Evolutionary conservation across 441 rosid species (phyloP), one percentile per base, ranked within the genome.

Genomic region (Mallotus japonicus): DNA sequence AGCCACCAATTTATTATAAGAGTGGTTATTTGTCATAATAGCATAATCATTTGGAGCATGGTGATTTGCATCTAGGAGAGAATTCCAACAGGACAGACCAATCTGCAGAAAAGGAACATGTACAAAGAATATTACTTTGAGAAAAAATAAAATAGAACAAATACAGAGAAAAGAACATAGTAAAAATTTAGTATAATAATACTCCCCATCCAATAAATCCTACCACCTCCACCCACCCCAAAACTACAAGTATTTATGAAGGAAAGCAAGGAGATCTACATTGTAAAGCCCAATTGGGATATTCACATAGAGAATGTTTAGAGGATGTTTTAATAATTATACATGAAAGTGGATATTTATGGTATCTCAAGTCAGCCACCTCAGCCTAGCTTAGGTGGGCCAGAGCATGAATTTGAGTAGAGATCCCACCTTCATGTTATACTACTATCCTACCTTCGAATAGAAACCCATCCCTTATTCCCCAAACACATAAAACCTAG

Each of bases 31-130:
- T 79, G 89, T 85, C 87, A 79, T 87, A 56, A 75, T 60, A 55
- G 98, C 90, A 72, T 93, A 93, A 72, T 83, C 81, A 75, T 76
- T 78, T 16, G 98, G 94, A 61, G 97, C 86, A 74, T 87, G 85
- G 5, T 88, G 88, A 6, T 72, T 80, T 60, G 79, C 85, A 77
- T 91, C 92, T 61, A 87, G 70, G 57, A 86, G 87, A 55, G 90
- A 73, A 77, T 79, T 85, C 97, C 97, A 93, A 81, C 84, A 80
- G 44, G 87, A 85, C 74, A 88, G 72, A 19, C 97, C 98, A 28
- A 91, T 87, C 98, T 93, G 79, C 72, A 80, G 32, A 60, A 73
- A 56, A 69, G 12, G 2, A 49, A 59, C 20, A 15, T 32, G 13
- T 70, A 51, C 10, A 9, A 53, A 73, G 16, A 37, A 7, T 54